These are phyloP conservation scores for Ascochyta koolunga DNA, from an alignment of 2,329 filamentous ascomycete species.

Conservation along the genomic window DNA sequence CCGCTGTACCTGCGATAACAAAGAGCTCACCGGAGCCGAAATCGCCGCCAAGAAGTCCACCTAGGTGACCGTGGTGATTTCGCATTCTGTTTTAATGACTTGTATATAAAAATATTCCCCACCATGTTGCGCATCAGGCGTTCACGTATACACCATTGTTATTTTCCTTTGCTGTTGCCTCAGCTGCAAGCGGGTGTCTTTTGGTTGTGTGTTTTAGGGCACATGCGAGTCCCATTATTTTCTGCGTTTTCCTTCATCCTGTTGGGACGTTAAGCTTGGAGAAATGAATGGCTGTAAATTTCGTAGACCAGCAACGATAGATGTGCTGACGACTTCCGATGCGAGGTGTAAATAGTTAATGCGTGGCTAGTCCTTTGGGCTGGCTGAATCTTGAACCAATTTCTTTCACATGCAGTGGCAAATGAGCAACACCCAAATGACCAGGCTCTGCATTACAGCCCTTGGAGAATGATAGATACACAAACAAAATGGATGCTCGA, in stretches of 20 bases:
- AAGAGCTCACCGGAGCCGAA: constrained; percentile 10
- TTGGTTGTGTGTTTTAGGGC: constrained; percentile 8
- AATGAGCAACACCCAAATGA: not conserved
- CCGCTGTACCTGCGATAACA: constrained; percentile 23
- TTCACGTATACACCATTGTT: constrained; percentile 29
- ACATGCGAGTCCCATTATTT: constrained; percentile 18
- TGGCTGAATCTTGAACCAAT: not conserved
- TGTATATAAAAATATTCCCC: constrained; percentile 38
- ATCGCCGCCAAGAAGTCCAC: constrained; percentile 26
- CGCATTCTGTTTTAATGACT: constrained; percentile 30
- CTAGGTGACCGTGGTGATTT: constrained; percentile 9
- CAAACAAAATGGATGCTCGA: not conserved
- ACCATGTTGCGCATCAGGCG: constrained; percentile 21
- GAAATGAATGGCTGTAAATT: constrained; percentile 1
- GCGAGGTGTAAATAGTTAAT: constrained; percentile 17
- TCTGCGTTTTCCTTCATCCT: constrained; percentile 1
- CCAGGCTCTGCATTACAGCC: not conserved
- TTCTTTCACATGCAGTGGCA: not conserved
- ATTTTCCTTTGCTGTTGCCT: constrained; percentile 14
- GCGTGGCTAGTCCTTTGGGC: constrained; percentile 1
- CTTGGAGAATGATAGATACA: not conserved
- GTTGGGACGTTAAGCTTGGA: not conserved
- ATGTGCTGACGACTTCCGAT: constrained; percentile 16
- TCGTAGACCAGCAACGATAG: constrained; percentile 12
- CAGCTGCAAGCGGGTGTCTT: constrained; percentile 11